Evolutionary conservation across 2,329 filamentous ascomycete species (phyloP), one percentile per base, ranked within the genome.

Genomic region (Aspergillus oerlinghausenensis): DNA sequence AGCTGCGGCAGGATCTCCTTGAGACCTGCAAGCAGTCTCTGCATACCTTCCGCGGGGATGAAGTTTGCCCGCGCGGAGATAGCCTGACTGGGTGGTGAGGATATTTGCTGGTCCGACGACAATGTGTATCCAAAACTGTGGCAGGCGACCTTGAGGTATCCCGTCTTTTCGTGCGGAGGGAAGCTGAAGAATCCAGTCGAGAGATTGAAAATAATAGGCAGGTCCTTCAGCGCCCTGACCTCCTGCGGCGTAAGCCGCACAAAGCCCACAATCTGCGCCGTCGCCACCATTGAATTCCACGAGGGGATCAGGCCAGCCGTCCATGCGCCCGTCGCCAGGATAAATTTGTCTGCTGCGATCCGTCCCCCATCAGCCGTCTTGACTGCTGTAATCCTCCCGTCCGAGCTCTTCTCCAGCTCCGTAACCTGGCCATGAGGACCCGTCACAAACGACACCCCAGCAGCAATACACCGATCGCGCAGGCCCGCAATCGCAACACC

Each of bases 291-390:
- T 40, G 88, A 83, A 29, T 90, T 89, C 53, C 85, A 79, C 0
- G 95, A 77, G 67, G 94, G 87, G 51, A 96, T 74, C 14, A 96
- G 79, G 1, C 83, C 80, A 2, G 86, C 84, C 1, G 88, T 89
- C 92, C 92, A 96, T 2, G 92, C 90, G 21, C 92, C 92, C 0
- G 90, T 85, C 0, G 92, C 90, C 2, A 93, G 79, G 49, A 96
- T 79, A 28, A 88, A 87, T 8, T 92, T 79, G 52, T 89, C 87
- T 1, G 86, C 88, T 1, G 71, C 73, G 4, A 89, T 61, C 4
- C 68, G 71, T 14, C 68, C 69, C 1, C 79, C 80, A 57, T 80
- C 73, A 2, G 66, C 65, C 2, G 87, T 75, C 8, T 73, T 76
- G 26, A 78, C 88, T 26, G 89, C 88, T 1, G 78, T 78, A 25